Evolutionary conservation across 73 alveolate species (phyloP), one percentile per base, ranked within the genome.

Genomic region (Durusdinium trenchii): DNA sequence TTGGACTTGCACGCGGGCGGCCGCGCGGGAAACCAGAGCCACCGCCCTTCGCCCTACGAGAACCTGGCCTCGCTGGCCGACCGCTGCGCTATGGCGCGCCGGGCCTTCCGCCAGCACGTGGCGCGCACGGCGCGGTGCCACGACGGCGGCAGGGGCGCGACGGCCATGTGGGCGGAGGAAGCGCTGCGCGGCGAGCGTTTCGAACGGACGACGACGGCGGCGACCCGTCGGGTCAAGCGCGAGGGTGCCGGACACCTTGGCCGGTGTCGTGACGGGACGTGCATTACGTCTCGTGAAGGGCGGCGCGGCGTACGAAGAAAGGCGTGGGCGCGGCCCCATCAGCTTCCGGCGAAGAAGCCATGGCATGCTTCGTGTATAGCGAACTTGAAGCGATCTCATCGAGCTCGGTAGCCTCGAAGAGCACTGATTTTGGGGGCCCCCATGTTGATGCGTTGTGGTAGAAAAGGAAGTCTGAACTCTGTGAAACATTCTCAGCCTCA

Each of bases 61-160:
- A 50, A 84, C 0, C 75, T 84, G 45, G n/a, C 32, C 48, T 51
- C 76, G 30, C 38, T 84, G 76, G 94, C 94, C 23, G 76, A 84
- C 51, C 94, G 94, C 3, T 84, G 94, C 76, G 40, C 35, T 6
- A 51, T 50, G 6, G 94, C 94, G n/a, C 54, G 94, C 50, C 28
- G 1, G 4, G 94, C 94, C n/a, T 84, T 84, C 98, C 87, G 98
- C 28, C 98, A 89, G 51, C 67, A 91, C 47, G 98, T 69, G 98
- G 98, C 69, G 35, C 32, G 12, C 26, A 47, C 47, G n/a, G n/a
- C n/a, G n/a, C n/a, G n/a, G n/a, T n/a, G n/a, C n/a, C n/a, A n/a
- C n/a, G n/a, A n/a, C n/a, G n/a, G n/a, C n/a, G n/a, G n/a, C n/a
- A n/a, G n/a, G n/a, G n/a, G n/a, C n/a, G n/a, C n/a, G n/a, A n/a